Evolutionary conservation across 1,284 basidiomycete species (phyloP).

Genomic region (Omphalotus olearius): DNA sequence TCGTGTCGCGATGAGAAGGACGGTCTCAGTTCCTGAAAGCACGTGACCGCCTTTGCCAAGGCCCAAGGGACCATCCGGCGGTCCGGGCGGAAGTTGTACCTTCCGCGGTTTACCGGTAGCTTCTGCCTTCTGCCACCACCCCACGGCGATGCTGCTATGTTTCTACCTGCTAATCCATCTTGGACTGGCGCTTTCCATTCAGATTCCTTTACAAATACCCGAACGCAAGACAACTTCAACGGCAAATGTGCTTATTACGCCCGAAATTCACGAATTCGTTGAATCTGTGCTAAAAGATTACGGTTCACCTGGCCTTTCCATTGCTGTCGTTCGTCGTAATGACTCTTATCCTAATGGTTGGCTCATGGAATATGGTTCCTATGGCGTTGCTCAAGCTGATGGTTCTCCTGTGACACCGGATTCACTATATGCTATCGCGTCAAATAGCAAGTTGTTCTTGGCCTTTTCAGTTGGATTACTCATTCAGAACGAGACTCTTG

Average conservation of each 20-base stretch:
- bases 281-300: constrained; percentile 26
- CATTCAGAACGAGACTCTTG: constrained; percentile 30
- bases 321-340: constrained; percentile 32
- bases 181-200: neutral
- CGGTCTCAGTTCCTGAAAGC: neutral
- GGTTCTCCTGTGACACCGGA: constrained; percentile 30
- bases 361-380: constrained; percentile 29
- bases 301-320: constrained; percentile 31
- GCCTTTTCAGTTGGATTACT: constrained; percentile 27
- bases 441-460: constrained; percentile 36
- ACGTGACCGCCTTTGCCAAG: neutral
- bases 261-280: constrained; percentile 13
- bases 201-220: constrained; percentile 1
- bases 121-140: too few relatives aligned
- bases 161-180: too few relatives aligned
- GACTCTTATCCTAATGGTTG: constrained; percentile 24
- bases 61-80: too few relatives aligned
- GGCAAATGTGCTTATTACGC: constrained; percentile 1
- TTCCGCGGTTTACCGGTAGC: too few relatives aligned
- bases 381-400: constrained; percentile 27
- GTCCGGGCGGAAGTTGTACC: too few relatives aligned
- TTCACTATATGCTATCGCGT: constrained; percentile 37
- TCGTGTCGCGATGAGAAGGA: too few relatives aligned
- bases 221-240: neutral
- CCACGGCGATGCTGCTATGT: too few relatives aligned